Conservation (phyloP, 495 filamentous ascomycete species). For the Podospora anserina region DNA sequence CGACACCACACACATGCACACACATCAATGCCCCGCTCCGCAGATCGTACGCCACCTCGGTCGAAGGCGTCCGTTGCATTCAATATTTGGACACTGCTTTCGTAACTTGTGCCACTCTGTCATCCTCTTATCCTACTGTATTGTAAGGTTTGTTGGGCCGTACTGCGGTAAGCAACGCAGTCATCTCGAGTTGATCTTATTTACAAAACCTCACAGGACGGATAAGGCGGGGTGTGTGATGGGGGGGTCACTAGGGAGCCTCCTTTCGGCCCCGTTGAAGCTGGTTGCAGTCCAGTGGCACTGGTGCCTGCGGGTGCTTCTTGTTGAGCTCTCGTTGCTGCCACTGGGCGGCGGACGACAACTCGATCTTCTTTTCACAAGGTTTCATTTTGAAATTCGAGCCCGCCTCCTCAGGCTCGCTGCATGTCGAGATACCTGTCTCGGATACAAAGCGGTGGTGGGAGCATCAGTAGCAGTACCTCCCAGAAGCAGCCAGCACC, state of each 20-base stretch:
- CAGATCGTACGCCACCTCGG: slow-evolving; percentile 6
- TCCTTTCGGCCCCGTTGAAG: neutral
- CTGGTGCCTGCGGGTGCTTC: neutral
- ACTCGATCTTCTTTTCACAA: neutral
- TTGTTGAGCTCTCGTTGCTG: neutral
- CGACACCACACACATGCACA: slow-evolving; percentile 5
- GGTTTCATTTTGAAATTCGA: slow-evolving; percentile 5
- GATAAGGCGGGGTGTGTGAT: neutral
- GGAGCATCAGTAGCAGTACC: slow-evolving; percentile 24
- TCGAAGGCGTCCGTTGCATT: neutral
- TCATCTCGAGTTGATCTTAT: neutral
- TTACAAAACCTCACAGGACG: neutral
- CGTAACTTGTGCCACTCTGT: neutral
- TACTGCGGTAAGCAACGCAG: neutral
- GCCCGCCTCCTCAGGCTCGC: slow-evolving; percentile 1
- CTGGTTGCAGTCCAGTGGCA: neutral
- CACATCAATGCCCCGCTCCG: neutral
- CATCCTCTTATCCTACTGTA: neutral
- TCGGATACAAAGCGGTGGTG: slow-evolving; percentile 15
- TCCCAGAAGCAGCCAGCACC: slow-evolving; percentile 25
- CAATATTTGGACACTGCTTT: neutral
- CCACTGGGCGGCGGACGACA: neutral
- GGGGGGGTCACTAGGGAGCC: neutral
- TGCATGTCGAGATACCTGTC: slow-evolving; percentile 8
- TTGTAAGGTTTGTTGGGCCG: neutral